Conservation (phyloP, 257 asterid genomes). For the Capsicum chinense region DNA sequence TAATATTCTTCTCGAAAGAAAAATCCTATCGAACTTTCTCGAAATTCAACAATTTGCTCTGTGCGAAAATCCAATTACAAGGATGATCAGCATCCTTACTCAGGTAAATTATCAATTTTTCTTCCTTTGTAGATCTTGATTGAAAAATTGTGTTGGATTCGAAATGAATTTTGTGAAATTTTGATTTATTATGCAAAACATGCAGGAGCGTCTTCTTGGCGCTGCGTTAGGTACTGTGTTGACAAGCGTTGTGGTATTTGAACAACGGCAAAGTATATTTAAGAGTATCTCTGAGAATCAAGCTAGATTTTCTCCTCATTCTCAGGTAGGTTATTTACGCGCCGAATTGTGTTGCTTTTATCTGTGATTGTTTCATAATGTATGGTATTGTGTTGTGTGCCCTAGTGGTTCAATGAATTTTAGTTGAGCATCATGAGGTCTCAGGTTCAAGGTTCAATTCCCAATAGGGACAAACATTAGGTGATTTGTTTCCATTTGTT, state of each 20-base stretch:
- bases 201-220: conserved; percentile 88
- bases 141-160: neutral
- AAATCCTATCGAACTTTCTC: neutral
- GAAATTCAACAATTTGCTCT: neutral
- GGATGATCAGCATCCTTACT: conserved; percentile 82
- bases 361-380: neutral
- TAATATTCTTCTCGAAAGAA: neutral
- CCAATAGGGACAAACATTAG: too few relatives aligned
- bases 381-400: neutral
- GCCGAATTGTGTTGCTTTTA: too few relatives aligned
- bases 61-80: neutral
- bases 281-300: conserved; percentile 54
- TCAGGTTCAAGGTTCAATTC: too few relatives aligned
- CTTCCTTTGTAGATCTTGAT: neutral
- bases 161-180: neutral
- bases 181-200: neutral
- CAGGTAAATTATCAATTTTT: conserved; percentile 45
- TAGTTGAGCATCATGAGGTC: too few relatives aligned
- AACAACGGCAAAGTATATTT: conserved; percentile 65
- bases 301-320: conserved; percentile 43
- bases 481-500: too few relatives aligned
- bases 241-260: conserved; percentile 59
- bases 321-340: conserved; percentile 33
- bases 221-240: conserved; percentile 69
- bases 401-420: too few relatives aligned